Evolutionary conservation across 805 yeast genomes (phyloP).

Genomic region (Zygosaccharomyces gambellarensis): DNA sequence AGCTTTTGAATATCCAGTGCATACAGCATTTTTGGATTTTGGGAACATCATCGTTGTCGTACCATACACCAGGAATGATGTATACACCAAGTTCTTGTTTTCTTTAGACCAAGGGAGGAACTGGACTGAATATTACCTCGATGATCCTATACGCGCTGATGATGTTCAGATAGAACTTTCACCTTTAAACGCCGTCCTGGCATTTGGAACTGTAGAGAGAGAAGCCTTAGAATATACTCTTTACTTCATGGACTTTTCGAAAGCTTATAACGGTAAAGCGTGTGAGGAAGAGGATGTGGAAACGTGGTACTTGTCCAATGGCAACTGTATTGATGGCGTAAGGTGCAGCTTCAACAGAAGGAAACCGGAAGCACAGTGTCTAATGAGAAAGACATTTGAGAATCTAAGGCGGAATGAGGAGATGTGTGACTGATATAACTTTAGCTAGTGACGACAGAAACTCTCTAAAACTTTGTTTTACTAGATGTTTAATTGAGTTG

Average conservation of each 20-base stretch:
- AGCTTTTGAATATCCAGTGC: conserved; percentile 47
- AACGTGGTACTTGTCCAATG: conserved; percentile 42
- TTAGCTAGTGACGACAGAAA: no score
- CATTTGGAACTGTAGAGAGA: conserved; percentile 45
- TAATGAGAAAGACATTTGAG: conserved; percentile 34
- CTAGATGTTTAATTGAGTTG: no score
- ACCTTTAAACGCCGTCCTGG: conserved; percentile 60
- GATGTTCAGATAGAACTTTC: conserved; percentile 46
- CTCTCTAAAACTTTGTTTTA: no score
- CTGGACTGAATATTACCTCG: conserved; percentile 52
- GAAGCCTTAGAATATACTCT: conserved; percentile 16
- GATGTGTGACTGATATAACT: no score
- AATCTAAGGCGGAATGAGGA: conserved; percentile 42
- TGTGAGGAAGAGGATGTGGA: conserved; percentile 56
- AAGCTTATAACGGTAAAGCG: conserved; percentile 43
- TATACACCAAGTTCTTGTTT: conserved; percentile 38
- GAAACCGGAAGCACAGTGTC: conserved; percentile 58
- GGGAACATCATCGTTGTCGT: conserved; percentile 67
- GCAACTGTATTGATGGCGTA: conserved; percentile 61
- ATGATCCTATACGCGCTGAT: conserved; percentile 39
- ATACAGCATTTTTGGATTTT: conserved; percentile 64
- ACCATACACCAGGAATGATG: conserved; percentile 34
- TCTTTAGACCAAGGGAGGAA: conserved; percentile 71
- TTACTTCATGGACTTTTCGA: conserved; percentile 47
- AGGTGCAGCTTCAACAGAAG: conserved; percentile 59